These are phyloP conservation scores for Trametes coccinea DNA, from an alignment of 768 basidiomycete genomes.

Conservation along the genomic window DNA sequence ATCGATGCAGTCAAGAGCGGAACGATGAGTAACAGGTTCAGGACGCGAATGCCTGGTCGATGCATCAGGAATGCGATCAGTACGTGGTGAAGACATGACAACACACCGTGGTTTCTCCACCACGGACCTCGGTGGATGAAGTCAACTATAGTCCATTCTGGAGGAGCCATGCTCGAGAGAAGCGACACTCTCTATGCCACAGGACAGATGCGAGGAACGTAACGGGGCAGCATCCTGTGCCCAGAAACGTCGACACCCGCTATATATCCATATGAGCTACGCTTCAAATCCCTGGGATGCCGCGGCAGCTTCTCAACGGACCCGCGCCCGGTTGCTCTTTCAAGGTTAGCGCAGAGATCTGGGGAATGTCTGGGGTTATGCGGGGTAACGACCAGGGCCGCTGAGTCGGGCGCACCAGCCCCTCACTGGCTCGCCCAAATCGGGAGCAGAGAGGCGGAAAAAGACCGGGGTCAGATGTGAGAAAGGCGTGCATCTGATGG, in stretches of 20 bases:
- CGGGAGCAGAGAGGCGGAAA: conserved; percentile 4
- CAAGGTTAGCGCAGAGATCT: conserved; percentile 14
- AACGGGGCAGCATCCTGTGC: conserved; percentile 6
- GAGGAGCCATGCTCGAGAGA: conserved; percentile 31
- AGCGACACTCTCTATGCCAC: not conserved
- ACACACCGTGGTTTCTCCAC: conserved; percentile 61
- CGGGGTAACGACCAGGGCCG: conserved; percentile 20
- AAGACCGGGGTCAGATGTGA: conserved; percentile 11
- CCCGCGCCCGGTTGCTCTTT: conserved; percentile 3
- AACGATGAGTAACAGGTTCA: conserved; percentile 60
- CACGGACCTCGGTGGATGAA: conserved; percentile 60
- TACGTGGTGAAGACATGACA: not conserved
- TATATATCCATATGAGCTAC: conserved; percentile 18
- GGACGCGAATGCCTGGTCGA: conserved; percentile 50
- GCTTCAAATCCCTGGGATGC: not conserved
- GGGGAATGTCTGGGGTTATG: conserved; percentile 28
- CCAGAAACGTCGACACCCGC: not conserved
- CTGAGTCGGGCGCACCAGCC: not conserved
- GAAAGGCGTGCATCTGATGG: conserved; percentile 7
- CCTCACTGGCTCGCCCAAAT: not conserved
- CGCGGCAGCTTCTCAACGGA: not conserved
- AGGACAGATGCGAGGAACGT: not conserved
- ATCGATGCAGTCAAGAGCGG: conserved; percentile 65
- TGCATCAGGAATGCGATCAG: not conserved
- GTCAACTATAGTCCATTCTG: conserved; percentile 57